These are phyloP conservation scores for Cyclotella baltica DNA, from an alignment of 108 stramenopile genomes.

Conservation along the genomic window DNA sequence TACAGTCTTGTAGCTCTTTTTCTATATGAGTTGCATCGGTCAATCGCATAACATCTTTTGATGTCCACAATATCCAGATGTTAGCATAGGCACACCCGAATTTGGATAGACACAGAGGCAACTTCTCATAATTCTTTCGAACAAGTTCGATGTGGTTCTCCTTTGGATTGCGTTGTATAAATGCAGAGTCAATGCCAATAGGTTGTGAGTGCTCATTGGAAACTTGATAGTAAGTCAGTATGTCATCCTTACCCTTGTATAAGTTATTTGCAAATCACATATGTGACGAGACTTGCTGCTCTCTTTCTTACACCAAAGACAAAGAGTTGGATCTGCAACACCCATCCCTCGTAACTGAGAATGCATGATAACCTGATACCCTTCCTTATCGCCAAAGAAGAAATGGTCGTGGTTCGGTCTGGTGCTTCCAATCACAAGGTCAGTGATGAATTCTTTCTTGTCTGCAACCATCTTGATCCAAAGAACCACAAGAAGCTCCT, in stretches of 20 bases:
- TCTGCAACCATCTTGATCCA: constrained; percentile 34
- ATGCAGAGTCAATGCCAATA: not conserved
- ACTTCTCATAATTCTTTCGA: constrained; percentile 46
- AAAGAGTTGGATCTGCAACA: constrained; percentile 33
- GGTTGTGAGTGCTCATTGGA: not conserved
- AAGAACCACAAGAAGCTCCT: constrained; percentile 31
- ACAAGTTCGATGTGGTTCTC: constrained; percentile 24
- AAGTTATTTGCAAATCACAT: constrained; percentile 35
- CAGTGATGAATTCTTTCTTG: constrained; percentile 42
- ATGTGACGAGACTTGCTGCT: constrained; percentile 18
- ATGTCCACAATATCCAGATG: constrained; percentile 46
- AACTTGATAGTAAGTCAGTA: not conserved
- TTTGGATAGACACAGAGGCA: constrained; percentile 35
- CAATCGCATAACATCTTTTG: constrained; percentile 28
- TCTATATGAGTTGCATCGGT: constrained; percentile 41
- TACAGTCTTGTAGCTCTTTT: constrained; percentile 49
- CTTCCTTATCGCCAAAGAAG: constrained; percentile 35
- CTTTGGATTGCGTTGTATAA: not conserved
- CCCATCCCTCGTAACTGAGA: constrained; percentile 37
- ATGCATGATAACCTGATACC: constrained; percentile 24
- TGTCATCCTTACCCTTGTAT: constrained; percentile 21
- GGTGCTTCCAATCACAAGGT: constrained; percentile 38
- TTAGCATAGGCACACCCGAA: constrained; percentile 46
- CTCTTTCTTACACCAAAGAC: constrained; percentile 45
- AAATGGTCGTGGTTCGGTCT: constrained; percentile 46